phyloP scores from a whole-genome alignment of 2,329 filamentous ascomycete genomes.

The Verruconis gallopava region DNA sequence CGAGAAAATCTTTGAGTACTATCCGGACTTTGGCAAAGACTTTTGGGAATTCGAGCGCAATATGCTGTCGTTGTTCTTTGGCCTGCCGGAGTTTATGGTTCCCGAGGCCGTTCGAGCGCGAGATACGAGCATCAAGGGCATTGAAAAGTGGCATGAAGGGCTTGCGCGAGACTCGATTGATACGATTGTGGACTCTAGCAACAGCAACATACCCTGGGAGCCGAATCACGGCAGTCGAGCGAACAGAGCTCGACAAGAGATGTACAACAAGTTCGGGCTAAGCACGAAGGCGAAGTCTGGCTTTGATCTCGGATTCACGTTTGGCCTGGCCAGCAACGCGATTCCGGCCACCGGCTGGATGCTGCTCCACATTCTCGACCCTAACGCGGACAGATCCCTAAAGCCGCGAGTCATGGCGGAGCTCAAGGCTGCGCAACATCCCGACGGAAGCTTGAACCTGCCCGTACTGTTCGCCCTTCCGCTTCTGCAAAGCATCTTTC shows the following conservation, averaged over 20 bases:
- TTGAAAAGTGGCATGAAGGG: constrained; percentile 18
- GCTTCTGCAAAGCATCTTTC: constrained; percentile 22
- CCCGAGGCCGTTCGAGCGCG: constrained; percentile 14
- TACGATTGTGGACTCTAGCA: constrained; percentile 1
- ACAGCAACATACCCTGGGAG: constrained; percentile 16
- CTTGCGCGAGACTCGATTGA: constrained; percentile 9
- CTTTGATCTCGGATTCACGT: constrained; percentile 20
- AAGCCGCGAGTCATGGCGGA: constrained; percentile 18
- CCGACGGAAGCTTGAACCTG: constrained; percentile 18
- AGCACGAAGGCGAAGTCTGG: constrained; percentile 14
- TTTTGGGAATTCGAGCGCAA: constrained; percentile 20
- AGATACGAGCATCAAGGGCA: constrained; percentile 15
- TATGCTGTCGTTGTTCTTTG: constrained; percentile 20
- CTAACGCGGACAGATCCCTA: constrained; percentile 14
- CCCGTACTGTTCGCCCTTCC: constrained; percentile 18
- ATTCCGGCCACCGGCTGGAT: constrained; percentile 22
- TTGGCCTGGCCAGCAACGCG: constrained; percentile 20
- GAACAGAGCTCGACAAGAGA: constrained; percentile 18
- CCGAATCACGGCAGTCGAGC: constrained; percentile 18
- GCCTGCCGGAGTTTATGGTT: constrained; percentile 16
- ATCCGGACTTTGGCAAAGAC: constrained; percentile 18
- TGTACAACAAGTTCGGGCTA: constrained; percentile 16
- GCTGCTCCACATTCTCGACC: constrained; percentile 21
- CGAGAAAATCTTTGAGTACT: constrained; percentile 18
- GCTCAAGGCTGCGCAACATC: constrained; percentile 13